Evolutionary conservation across 129 eudicot species (phyloP), one percentile per base, ranked within the genome.

Genomic region (Lactuca sativa): DNA sequence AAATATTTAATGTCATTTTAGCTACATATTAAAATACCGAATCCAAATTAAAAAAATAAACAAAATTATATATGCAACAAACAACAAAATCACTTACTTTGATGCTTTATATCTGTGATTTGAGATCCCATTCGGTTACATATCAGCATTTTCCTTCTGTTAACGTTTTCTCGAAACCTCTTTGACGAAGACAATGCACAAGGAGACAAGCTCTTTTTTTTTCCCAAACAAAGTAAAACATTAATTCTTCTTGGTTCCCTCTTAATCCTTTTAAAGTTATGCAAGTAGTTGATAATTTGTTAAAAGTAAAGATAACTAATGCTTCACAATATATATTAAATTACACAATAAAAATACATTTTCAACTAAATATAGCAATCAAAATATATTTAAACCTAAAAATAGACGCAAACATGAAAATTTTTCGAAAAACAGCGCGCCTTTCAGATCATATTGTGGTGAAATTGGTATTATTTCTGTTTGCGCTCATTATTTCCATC

Each of bases 361-460:
- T 55, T 55, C 52, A 47, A 58, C 74, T 48, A 75, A 47, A 66
- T 16, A 43, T 75, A 67, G 69, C 37, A 75, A 59, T 1, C 18
- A 36, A 51, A 58, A 59, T 34, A 40, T 37, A 37, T 14, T 67
- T 32, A 12, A 43, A 65, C 7, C 70, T 76, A 68, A 76, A 59
- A 76, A 60, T 68, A 76, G 75, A 68, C 31, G 32, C 32, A 15
- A 68, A 37, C 40, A 17, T n/a, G 9, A 37, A 67, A 51, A 47
- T 14, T 49, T 36, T 51, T 59, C 57, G 12, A 76, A 76, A 76
- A 51, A 76, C 58, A 51, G 49, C 56, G 62, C 69, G 80, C 64
- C 38, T 57, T 65, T 30, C 73, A 74, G 36, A 66, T 56, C 73
- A 21, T 25, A 13, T 74, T 12, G 66, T 56, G 78, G 78, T 66